Evolutionary conservation across 306 rosid genomes (phyloP).

Genomic region (Cucumis hystrix): DNA sequence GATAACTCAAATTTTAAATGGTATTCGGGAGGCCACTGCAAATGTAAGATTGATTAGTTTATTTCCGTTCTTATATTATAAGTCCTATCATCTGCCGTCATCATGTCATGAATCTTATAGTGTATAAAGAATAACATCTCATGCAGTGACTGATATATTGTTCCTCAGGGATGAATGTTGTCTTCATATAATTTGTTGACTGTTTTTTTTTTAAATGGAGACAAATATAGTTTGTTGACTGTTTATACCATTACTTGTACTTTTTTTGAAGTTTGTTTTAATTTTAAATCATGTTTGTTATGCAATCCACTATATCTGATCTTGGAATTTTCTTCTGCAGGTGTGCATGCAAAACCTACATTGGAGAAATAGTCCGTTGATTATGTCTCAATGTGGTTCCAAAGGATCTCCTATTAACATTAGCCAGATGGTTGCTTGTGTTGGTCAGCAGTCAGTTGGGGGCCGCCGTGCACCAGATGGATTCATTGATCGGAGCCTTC

Average conservation of each 20-base stretch:
- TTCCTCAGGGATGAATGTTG: no score
- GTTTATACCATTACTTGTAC: background rate
- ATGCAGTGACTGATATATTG: background rate
- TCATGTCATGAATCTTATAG: background rate
- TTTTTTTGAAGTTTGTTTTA: background rate
- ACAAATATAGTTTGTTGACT: background rate
- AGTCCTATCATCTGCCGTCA: background rate
- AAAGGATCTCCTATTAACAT: conserved; percentile 90
- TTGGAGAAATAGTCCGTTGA: conserved; percentile 97
- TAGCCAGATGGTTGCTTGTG: conserved; percentile 94
- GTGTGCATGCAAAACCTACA: conserved; percentile 72
- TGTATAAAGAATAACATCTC: background rate
- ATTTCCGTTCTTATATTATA: conserved; percentile 8
- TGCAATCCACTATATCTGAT: background rate
- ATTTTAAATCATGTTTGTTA: background rate
- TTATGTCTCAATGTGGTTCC: conserved; percentile 97
- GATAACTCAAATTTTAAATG: conserved; percentile 47
- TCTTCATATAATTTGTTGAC: background rate
- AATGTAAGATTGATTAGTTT: conserved; percentile 30
- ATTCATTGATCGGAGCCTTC: conserved; percentile 90
- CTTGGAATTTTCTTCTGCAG: conserved; percentile 17
- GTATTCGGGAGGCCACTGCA: conserved; percentile 51
- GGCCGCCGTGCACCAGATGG: conserved; percentile 95
- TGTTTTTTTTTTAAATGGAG: background rate
- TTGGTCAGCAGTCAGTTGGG: conserved; percentile 88